Evolutionary conservation across 306 rosid species (phyloP).

Genomic region (Styphnolobium japonicum): DNA sequence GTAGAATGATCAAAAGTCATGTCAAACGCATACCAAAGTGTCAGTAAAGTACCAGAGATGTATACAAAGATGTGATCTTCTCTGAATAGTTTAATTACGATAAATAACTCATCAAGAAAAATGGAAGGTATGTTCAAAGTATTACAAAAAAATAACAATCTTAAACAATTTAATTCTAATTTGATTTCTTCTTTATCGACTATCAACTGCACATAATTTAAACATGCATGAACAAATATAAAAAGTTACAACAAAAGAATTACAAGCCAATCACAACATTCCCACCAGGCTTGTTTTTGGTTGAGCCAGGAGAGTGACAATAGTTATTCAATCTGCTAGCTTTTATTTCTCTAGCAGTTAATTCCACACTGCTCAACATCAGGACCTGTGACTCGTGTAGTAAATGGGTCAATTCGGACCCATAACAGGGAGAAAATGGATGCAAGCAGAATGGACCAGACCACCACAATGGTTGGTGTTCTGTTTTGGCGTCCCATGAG

Average conservation of each 20-base stretch:
- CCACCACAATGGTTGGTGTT: conserved; percentile 82
- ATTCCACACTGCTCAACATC: conserved; percentile 79
- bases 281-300: conserved; percentile 14
- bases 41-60: background rate
- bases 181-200: conserved; percentile 29
- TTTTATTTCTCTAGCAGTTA: conserved; percentile 59
- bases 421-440: conserved; percentile 85
- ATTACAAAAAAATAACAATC: conserved; percentile 28
- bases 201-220: conserved; percentile 43
- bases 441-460: conserved; percentile 86
- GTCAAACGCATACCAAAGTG: too few species aligned
- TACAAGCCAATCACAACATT: conserved; percentile 20
- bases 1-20: too few species aligned
- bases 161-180: conserved; percentile 27
- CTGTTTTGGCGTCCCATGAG: conserved; percentile 92
- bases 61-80: conserved; percentile 18
- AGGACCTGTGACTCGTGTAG: conserved; percentile 75
- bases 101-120: conserved; percentile 14
- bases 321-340: conserved; percentile 8
- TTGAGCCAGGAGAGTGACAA: conserved; percentile 20
- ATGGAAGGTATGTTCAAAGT: conserved; percentile 23
- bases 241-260: conserved; percentile 14
- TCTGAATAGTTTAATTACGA: conserved; percentile 13
- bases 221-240: conserved; percentile 22
- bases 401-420: conserved; percentile 82